A percentile compares a stretch with the other conserved stretches of the same genome.
Evolutionary conservation across 495 filamentous ascomycete genomes (phyloP).

Genomic region (Bathelium albidoporum): DNA sequence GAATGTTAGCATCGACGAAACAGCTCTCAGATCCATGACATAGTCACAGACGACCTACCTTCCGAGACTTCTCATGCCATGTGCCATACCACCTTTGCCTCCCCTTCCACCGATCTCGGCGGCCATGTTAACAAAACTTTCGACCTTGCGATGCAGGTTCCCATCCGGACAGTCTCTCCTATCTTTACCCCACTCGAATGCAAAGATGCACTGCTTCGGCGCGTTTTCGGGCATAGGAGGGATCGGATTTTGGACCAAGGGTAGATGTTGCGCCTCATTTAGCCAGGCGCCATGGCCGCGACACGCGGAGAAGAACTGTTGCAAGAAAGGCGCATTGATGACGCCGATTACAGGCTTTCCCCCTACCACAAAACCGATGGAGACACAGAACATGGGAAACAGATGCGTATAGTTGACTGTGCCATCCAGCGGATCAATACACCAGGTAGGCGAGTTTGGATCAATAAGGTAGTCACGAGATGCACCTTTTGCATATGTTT

Average conservation of each 20-base stretch:
- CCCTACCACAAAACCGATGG: constrained; percentile 50
- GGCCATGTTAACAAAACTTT: constrained; percentile 62
- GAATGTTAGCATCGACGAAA: not conserved
- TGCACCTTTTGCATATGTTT: constrained; percentile 51
- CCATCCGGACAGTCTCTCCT: constrained; percentile 49
- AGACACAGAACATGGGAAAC: constrained; percentile 65
- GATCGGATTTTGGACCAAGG: constrained; percentile 46
- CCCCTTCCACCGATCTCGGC: constrained; percentile 46
- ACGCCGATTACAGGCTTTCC: constrained; percentile 51
- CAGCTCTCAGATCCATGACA: not conserved
- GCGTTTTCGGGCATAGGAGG: constrained; percentile 52
- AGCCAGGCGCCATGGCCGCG: constrained; percentile 53
- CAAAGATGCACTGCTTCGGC: constrained; percentile 55
- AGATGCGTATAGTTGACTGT: constrained; percentile 66
- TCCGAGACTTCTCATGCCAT: constrained; percentile 50
- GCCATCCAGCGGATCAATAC: constrained; percentile 58
- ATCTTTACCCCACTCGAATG: constrained; percentile 66
- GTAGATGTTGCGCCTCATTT: constrained; percentile 49
- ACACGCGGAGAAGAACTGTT: constrained; percentile 55
- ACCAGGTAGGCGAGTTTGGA: constrained; percentile 50
- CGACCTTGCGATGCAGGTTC: constrained; percentile 55
- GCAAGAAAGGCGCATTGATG: constrained; percentile 53
- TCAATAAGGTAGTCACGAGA: constrained; percentile 52
- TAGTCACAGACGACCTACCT: constrained; percentile 11
- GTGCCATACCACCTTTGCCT: constrained; percentile 56